Base-by-base conservation (phyloP, 805 yeast species). In the Candida takata region DNA sequence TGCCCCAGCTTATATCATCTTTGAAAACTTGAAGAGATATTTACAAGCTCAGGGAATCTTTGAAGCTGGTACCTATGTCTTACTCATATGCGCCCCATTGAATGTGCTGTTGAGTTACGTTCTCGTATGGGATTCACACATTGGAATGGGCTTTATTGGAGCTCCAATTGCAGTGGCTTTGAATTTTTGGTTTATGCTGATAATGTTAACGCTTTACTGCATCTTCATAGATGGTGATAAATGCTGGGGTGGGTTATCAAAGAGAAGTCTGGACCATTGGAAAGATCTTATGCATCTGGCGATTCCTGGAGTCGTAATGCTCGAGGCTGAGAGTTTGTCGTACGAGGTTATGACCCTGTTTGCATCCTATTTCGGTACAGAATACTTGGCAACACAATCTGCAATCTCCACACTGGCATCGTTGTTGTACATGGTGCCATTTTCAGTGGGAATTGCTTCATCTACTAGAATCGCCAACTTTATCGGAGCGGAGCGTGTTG, bases 11-110 rank as follows among this genome's bases (percentile, higher is more conserved):
- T 74, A 79, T 47, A 67, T 83, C 30, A 41, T 82, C 10, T 86
- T 86, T 55, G 95, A 87, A 59, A 73, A 85, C 28, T 77, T 86
- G 19, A 86, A 87, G 59, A 65, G 95, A 39, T 85, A 72, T 49
- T 59, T 86, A 39, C 95, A 85, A 61, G 84, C 94, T 0, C 95
- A 86, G 57, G 84, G 85, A 23, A 78, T 85, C 11, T 87, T 83
- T 64, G 80, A 84, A 51, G 95, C 95, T 5, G 81, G 88, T 8
- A 82, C 94, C 6, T 74, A 77, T 43, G 81, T 77, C 5, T 61
- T 84, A 27, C 51, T 74, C 16, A 41, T 80, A 3, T 70, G 79
- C 25, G 77, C 84, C 1, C 95, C 95, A 1, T 39, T 81, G 33
- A 81, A 79, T 49, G 61, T 72, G 15, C 27, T 77, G 8, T 55